phyloP scores from a whole-genome alignment of 2,329 filamentous ascomycete species.

The Beauveria australis region DNA sequence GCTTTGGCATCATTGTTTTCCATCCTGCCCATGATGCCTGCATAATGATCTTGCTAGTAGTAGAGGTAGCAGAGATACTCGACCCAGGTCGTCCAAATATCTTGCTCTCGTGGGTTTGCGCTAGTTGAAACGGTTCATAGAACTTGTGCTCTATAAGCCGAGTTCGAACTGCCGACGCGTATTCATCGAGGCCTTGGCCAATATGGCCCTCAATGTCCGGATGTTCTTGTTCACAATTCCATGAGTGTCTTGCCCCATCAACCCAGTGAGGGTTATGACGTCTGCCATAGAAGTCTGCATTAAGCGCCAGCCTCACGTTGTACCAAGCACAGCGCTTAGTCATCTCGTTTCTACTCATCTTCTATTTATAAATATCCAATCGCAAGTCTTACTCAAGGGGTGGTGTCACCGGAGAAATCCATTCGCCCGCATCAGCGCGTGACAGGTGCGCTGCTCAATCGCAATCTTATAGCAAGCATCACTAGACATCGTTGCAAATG shows the following conservation, averaged over 20 bases:
- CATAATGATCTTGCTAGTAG: not conserved
- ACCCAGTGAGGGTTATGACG: not conserved
- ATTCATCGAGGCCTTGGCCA: not conserved
- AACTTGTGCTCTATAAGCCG: not conserved
- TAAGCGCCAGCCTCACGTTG: too few species aligned
- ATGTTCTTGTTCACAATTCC: not conserved
- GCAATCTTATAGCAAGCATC: too few species aligned
- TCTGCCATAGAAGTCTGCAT: too few species aligned
- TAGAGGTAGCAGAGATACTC: not conserved
- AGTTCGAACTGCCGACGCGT: not conserved
- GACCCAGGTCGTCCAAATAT: not conserved
- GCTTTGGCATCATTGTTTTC: not conserved
- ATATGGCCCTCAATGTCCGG: not conserved
- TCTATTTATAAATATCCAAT: too few species aligned
- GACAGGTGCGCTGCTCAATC: too few species aligned
- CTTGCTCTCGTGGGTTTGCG: not conserved
- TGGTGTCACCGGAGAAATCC: too few species aligned
- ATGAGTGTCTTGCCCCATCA: not conserved
- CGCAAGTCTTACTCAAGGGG: too few species aligned
- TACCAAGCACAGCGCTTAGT: too few species aligned
- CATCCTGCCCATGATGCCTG: too few species aligned
- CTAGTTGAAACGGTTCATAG: not conserved
- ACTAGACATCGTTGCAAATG: too few species aligned
- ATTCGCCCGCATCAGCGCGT: too few species aligned
- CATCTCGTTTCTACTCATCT: too few species aligned